A percentile compares a stretch with the other conserved stretches of the same genome.
Conservation (phyloP, 2,329 filamentous ascomycete genomes). For the Pseudocercospora macadamiae region DNA sequence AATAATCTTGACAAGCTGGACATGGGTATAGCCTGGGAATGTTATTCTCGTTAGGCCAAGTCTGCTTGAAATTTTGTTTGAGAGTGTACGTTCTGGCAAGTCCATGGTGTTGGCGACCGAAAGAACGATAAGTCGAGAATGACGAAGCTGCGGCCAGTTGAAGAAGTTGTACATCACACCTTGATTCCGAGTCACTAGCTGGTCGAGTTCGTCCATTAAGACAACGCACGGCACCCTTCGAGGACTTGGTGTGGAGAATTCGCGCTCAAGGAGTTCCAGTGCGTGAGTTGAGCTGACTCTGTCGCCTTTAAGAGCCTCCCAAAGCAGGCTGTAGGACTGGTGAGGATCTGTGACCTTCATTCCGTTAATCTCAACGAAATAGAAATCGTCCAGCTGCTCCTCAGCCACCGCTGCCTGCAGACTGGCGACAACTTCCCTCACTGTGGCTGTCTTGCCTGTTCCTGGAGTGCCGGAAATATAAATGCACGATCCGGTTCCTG, state of each 20-base stretch:
- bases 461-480: conserved; percentile 99
- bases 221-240: conserved; percentile 93
- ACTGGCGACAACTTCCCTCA: conserved; percentile 88
- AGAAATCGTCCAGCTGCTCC: conserved; percentile 96
- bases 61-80: conserved; percentile 97
- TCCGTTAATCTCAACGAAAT: conserved; percentile 98
- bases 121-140: conserved; percentile 91
- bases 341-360: conserved; percentile 99
- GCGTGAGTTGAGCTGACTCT: conserved; percentile 90
- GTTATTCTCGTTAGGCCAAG: conserved; percentile 85
- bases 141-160: conserved; percentile 92
- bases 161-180: conserved; percentile 99
- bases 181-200: conserved; percentile 96
- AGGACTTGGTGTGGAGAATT: conserved; percentile 90
- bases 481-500: conserved; percentile 92
- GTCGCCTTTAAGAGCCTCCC: conserved; percentile 94
- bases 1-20: conserved; percentile 96
- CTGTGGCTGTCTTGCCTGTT: conserved; percentile 95
- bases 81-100: conserved; percentile 89
- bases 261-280: conserved; percentile 83
- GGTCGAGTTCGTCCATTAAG: conserved; percentile 96
- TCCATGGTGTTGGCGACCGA: conserved; percentile 99
- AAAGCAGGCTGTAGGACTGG: conserved; percentile 90
- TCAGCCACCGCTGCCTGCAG: conserved; percentile 84
- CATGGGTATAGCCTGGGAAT: conserved; percentile 95